Base-by-base conservation (phyloP, 2,329 filamentous ascomycete species). In the Colletotrichum plurivorum region DNA sequence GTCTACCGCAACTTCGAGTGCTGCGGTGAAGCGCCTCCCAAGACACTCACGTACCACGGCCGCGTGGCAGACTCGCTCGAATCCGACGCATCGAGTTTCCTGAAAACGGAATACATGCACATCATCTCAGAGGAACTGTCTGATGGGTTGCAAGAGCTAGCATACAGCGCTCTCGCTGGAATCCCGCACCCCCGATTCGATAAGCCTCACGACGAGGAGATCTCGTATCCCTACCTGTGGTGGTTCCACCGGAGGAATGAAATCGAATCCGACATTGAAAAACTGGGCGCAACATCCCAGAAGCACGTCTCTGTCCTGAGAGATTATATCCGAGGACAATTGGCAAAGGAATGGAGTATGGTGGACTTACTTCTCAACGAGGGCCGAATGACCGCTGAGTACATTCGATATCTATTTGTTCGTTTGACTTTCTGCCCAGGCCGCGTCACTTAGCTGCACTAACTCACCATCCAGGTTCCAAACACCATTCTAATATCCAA, bases 371-470 rank as follows among this genome's bases (percentile, higher is more conserved):
- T 57, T 4, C 16, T 57, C 7, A 12, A 4, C 4, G 15, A 43
- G 2, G 20, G 22, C 0, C 22, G 41, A 22, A 57, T 57, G 13
- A 57, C 20, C 3, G 41, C 39, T 12, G 41, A 57, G 22, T 46
- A 57, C 54, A 45, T 57, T 8, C 41, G 13, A 10, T 57, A 57
- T 18, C 41, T 57, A 6, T 57, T 57, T n/a, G 54, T 46, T 43
- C 13, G 51, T 10, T 54, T 27, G 25, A 15, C 27, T 5, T 5
- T 13, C 2, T 25, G 4, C 18, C 9, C 45, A 16, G 2, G 4
- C 12, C 6, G 45, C 18, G 15, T 4, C 43, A 25, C 7, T 4
- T 20, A 10, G 49, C 16, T 55, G 22, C 22, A 22, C 36, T 41
- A 22, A 41, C 53, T 2, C 36, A 3, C 1, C n/a, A 2, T 15